Base-by-base conservation (phyloP, 1,284 basidiomycete genomes). In the Peniophora sp. region DNA sequence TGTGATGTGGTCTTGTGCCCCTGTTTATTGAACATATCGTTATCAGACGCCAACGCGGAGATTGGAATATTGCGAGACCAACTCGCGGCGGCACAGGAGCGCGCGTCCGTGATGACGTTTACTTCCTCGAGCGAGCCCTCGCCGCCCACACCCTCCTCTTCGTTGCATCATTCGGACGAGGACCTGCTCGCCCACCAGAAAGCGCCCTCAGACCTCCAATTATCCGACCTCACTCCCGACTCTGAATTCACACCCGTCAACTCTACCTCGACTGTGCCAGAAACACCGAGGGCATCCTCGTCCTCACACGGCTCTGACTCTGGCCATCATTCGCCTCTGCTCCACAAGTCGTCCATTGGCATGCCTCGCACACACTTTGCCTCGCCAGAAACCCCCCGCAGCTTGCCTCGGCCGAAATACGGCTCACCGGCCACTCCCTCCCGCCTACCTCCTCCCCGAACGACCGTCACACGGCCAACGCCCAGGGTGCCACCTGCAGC, bases 61-160 rank as follows among this genome's bases (percentile, higher is more conserved):
- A 79, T 91, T 32, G 79, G 82, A 22, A 86, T 94, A 48, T 71
- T 96, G 47, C 85, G 83, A 63, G 88, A 92, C 58, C 89, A 92
- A 57, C 59, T 88, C 47, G 62, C 72, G 51, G 60, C 72, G 57
- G 64, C 73, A 53, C 65, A 68, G 15, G 59, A 64, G 27, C 66
- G 65, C 20, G 59, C 61, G 24, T 32, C 27, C 12, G 27, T 32
- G 27, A 32, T 32, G 27, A 48, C 51, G 53, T 12, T 47, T 51
- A 43, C 57, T 48, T 35, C 55, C 53, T 53, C 53, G 50, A 51
- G 60, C 11, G 56, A 56, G 23, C 58, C 60, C 18, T 52, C 60
- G 14, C 53, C 64, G 17, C 60, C 64, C 34, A 50, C 47, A 58
- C 58, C 10, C 58, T 58, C 62, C 24, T 59, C 64, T 47, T 60